Conservation (phyloP, 345 rosid species). For the Syzygium oleosum region DNA sequence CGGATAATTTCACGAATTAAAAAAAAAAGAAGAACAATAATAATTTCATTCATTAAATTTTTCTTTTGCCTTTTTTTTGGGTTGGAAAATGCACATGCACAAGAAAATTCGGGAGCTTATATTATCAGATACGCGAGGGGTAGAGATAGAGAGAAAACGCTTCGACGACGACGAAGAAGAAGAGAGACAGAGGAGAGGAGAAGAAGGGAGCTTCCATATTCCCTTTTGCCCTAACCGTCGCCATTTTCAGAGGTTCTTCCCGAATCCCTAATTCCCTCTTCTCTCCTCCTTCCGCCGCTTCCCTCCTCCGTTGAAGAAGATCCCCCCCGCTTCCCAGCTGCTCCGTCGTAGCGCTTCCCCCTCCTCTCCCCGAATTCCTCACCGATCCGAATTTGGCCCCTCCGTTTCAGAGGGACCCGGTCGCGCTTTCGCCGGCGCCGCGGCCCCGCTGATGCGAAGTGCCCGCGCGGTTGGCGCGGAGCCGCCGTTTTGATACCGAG, state of each 20-base stretch:
- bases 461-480: neutral
- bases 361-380: neutral
- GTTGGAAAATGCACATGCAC: neutral
- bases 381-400: neutral
- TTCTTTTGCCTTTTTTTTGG: neutral
- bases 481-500: neutral
- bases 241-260: neutral
- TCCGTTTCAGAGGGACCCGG: no score
- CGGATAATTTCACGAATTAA: no score
- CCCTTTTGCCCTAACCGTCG: neutral
- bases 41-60: neutral
- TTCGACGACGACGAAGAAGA: neutral
- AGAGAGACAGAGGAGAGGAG: neutral
- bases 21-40: neutral
- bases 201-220: neutral
- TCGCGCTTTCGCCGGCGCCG: neutral
- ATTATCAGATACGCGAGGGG: neutral
- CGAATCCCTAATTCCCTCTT: neutral
- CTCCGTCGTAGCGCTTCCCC: neutral
- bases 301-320: no score
- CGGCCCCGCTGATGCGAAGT: neutral
- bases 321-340: no score
- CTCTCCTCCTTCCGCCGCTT: neutral
- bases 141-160: neutral
- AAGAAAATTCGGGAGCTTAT: neutral